Evolutionary conservation across 2,329 filamentous ascomycete genomes (phyloP).

Genomic region (Arthrobotrys iridis): DNA sequence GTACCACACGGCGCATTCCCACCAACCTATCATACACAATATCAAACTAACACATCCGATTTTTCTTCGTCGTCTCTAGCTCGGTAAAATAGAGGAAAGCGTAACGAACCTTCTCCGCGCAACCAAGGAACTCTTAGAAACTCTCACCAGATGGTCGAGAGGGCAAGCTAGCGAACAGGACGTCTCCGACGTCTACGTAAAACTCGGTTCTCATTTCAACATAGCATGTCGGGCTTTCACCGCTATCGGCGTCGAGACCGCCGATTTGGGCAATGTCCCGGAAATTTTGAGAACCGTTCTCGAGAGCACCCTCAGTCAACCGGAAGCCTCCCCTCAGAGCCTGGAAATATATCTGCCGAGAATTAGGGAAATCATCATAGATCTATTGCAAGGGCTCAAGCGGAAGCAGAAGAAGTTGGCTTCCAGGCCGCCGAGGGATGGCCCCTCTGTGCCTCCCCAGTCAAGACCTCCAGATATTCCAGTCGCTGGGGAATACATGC

Average conservation of each 20-base stretch:
- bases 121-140: constrained; percentile 97
- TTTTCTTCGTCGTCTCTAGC: constrained; percentile 58
- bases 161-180: constrained; percentile 90
- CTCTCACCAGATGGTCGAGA: constrained; percentile 95
- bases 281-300: constrained; percentile 89
- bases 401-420: constrained; percentile 89
- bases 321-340: constrained; percentile 88
- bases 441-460: constrained; percentile 34
- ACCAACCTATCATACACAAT: neutral
- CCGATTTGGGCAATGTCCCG: constrained; percentile 92
- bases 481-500: constrained; percentile 53
- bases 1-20: neutral
- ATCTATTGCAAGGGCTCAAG: constrained; percentile 92
- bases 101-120: constrained; percentile 97
- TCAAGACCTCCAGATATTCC: constrained; percentile 63
- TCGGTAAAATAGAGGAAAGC: constrained; percentile 98
- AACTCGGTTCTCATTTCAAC: constrained; percentile 98
- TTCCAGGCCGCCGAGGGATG: constrained; percentile 65
- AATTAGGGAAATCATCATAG: constrained; percentile 98
- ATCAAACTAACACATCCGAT: constrained; percentile 13
- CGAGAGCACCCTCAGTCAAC: constrained; percentile 91
- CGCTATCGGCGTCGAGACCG: constrained; percentile 94
- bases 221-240: constrained; percentile 97
- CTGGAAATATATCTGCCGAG: constrained; percentile 91
- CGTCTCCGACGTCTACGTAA: constrained; percentile 97